Evolutionary conservation across 2,329 filamentous ascomycete species (phyloP).

Genomic region (Fusarium sp.): DNA sequence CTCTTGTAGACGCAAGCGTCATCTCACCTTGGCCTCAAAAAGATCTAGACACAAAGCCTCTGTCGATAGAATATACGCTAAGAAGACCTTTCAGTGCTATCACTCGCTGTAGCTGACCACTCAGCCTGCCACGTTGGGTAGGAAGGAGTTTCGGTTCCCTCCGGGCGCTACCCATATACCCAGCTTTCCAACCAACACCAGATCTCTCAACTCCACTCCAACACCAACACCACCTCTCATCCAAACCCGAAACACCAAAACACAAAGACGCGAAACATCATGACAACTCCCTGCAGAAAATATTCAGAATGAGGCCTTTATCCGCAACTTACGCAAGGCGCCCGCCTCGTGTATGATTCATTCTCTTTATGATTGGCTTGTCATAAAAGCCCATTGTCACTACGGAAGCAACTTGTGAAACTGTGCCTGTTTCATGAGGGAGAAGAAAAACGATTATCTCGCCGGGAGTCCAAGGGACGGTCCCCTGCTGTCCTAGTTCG

Average conservation of each 20-base stretch:
- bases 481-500: conserved; percentile 3
- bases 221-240: conserved; percentile 16
- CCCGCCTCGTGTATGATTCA: conserved; percentile 6
- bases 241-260: conserved; percentile 33
- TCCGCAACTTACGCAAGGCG: conserved; percentile 16
- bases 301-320: conserved; percentile 4
- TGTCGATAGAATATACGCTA: conserved; percentile 11
- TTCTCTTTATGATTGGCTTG: conserved; percentile 29
- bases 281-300: conserved; percentile 23
- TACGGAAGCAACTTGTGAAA: conserved; percentile 36
- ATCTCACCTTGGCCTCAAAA: conserved; percentile 25
- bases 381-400: conserved; percentile 2
- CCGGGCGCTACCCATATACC: conserved; percentile 34
- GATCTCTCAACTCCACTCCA: conserved; percentile 18
- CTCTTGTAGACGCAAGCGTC: conserved; percentile 5
- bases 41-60: conserved; percentile 6
- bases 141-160: conserved; percentile 38
- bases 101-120: conserved; percentile 11
- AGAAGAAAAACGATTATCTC: conserved; percentile 15
- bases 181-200: conserved; percentile 12
- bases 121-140: conserved; percentile 33
- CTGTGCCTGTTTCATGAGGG: conserved; percentile 40
- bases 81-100: conserved; percentile 19
- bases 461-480: conserved; percentile 6
- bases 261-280: conserved; percentile 39